Evolutionary conservation across 495 filamentous ascomycete species (phyloP), one percentile per base, ranked within the genome.

Genomic region (Staphylotrichum longicolle): DNA sequence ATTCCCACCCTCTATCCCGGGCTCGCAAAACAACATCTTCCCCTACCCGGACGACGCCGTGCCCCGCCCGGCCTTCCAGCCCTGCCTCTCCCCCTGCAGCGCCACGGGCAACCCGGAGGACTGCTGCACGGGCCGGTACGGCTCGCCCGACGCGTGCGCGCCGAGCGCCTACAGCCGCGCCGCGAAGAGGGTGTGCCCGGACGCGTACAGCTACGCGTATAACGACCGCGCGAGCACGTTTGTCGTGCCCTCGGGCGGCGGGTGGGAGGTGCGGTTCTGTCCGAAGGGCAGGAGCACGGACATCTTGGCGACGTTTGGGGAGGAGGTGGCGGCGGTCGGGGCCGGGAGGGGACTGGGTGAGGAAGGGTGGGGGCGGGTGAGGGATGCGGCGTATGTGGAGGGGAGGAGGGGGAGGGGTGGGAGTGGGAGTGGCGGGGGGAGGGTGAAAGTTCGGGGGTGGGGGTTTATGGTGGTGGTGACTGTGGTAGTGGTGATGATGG

Each of bases 131-230:
- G 88, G 86, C 9, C 54, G 75, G 2, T 88, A 84, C 73, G 70
- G 83, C 60, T 74, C 75, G 35, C 83, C 86, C 5, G 69, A 74
- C 42, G 73, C 70, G 10, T 93, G 89, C 75, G 66, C 72, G 63
- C 86, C 88, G 7, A 81, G 79, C 49, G 60, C 79, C 30, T 93
- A 91, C 69, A 83, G 82, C 57, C 78, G 70, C 59, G 69, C 74
- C 20, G 87, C 87, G 37, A 93, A 93, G 78, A 72, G 61, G 15
- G 81, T 91, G 14, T 93, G 90, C 71, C 90, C 90, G 3, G 90
- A 93, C 73, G 90, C 89, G 15, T 93, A 93, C 71, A 88, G 85
- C 67, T 93, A 82, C 68, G 88, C 90, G 9, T 93, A 84, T 64
- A 88, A 93, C 66, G 90, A 93, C 73, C 75, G 83, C 54, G 81